A percentile compares a stretch with the other conserved stretches of the same genome.
phyloP scores from a whole-genome alignment of 768 basidiomycete species.

The Pulveroboletus sp. region DNA sequence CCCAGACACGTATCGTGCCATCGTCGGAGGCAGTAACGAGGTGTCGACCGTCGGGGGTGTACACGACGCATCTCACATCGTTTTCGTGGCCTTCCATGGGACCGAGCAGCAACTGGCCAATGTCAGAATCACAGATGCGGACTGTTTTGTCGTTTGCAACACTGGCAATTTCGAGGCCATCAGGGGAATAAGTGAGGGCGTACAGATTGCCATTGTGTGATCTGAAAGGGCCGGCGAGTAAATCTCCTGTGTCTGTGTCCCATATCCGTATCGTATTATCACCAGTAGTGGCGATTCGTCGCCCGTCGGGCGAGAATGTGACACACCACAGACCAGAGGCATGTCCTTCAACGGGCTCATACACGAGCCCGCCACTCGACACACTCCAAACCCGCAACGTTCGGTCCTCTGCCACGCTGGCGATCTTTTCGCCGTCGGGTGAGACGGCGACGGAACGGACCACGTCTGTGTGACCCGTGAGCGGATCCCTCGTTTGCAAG shows the following conservation, averaged over 20 bases:
- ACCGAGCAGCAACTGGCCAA: constrained; percentile 33
- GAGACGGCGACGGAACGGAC: constrained; percentile 30
- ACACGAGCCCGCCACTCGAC: constrained; percentile 16
- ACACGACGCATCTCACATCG: constrained; percentile 29
- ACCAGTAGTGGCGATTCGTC: constrained; percentile 29
- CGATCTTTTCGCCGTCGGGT: constrained; percentile 24
- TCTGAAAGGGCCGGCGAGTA: constrained; percentile 25
- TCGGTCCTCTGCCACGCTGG: constrained; percentile 27
- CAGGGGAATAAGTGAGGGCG: constrained; percentile 36
- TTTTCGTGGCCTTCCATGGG: constrained; percentile 27
- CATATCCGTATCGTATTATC: constrained; percentile 32
- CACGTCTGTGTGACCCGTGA: constrained; percentile 27
- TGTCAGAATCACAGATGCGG: constrained; percentile 30
- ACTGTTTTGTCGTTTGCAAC: constrained; percentile 29
- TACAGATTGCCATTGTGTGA: constrained; percentile 31
- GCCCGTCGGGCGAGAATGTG: constrained; percentile 30
- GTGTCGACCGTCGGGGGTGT: constrained; percentile 25
- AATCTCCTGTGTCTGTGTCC: constrained; percentile 25
- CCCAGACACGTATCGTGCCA: constrained; percentile 31
- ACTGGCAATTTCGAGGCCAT: constrained; percentile 29
- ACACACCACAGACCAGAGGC: constrained; percentile 26
- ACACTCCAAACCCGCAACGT: constrained; percentile 27
- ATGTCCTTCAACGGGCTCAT: constrained; percentile 27
- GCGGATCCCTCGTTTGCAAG: constrained; percentile 6
- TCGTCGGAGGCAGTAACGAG: constrained; percentile 29